Percentiles rank a stretch among this genome's conserved stretches.
Evolutionary conservation across 345 rosid species (phyloP).

Genomic region (Gynandropsis gynandra): DNA sequence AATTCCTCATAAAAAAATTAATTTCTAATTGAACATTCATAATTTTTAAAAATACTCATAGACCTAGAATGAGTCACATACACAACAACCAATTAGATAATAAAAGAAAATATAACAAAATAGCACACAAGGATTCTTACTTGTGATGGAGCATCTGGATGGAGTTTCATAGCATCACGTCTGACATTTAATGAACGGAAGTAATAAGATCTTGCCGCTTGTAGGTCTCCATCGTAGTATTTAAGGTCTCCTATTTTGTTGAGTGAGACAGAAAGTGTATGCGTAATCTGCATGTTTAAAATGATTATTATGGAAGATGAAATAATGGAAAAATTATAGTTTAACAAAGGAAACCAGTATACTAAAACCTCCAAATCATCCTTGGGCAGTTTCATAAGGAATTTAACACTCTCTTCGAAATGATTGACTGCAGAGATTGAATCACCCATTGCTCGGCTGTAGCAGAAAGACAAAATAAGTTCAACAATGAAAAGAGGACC

Average conservation of each 20-base stretch:
- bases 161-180: conserved; percentile 56
- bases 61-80: neutral
- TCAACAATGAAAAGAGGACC: neutral
- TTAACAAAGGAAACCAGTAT: conserved; percentile 10
- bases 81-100: neutral
- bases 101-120: conserved; percentile 9
- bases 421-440: conserved; percentile 58
- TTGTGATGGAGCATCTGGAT: conserved; percentile 62
- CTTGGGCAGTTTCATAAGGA: no score
- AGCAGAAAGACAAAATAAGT: conserved; percentile 10
- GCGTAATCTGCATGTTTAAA: conserved; percentile 47
- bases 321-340: neutral
- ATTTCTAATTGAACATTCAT: neutral
- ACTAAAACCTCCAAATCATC: no score
- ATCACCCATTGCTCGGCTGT: conserved; percentile 92
- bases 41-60: neutral
- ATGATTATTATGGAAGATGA: conserved; percentile 14
- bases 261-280: conserved; percentile 91
- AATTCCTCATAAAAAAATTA: no score
- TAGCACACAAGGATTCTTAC: conserved; percentile 31
- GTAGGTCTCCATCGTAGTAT: conserved; percentile 75
- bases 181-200: conserved; percentile 67
- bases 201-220: conserved; percentile 78
- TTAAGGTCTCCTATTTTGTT: conserved; percentile 95
- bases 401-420: conserved; percentile 94